Percentiles rank a stretch among this genome's conserved stretches.
Conservation (phyloP, 2,329 filamentous ascomycete species). For the Clonostachys solani region DNA sequence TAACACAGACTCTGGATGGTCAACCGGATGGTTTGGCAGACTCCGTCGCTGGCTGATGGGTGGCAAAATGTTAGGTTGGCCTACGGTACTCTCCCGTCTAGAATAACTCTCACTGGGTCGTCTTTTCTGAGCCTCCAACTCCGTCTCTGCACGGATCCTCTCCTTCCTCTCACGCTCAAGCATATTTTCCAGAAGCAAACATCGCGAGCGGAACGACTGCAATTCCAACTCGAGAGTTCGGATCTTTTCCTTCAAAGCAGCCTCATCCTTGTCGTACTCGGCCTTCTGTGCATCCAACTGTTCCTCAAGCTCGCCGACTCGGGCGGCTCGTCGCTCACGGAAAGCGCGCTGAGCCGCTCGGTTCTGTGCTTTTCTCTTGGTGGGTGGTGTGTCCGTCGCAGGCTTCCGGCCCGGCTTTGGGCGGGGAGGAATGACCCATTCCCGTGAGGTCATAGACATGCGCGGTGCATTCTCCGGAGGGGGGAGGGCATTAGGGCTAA, state of each 20-base stretch:
- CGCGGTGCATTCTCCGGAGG: slow-evolving; percentile 31
- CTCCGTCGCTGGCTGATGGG: not conserved
- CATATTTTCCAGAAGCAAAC: slow-evolving; percentile 58
- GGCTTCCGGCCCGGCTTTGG: slow-evolving; percentile 92
- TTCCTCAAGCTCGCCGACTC: slow-evolving; percentile 72
- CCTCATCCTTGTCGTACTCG: slow-evolving; percentile 50
- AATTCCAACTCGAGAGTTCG: slow-evolving; percentile 59
- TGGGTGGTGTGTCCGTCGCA: slow-evolving; percentile 85
- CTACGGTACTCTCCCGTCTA: slow-evolving; percentile 5
- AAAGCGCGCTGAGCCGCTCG: slow-evolving; percentile 88
- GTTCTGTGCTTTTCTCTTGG: slow-evolving; percentile 93
- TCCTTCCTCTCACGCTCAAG: slow-evolving; percentile 54
- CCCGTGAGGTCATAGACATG: slow-evolving; percentile 68
- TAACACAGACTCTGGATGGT: slow-evolving; percentile 29
- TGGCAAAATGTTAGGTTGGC: not conserved
- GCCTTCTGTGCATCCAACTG: slow-evolving; percentile 59
- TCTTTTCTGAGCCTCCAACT: slow-evolving; percentile 28
- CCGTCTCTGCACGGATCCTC: slow-evolving; percentile 35
- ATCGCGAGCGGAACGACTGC: slow-evolving; percentile 59
- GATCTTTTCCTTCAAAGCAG: slow-evolving; percentile 53
- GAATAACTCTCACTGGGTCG: slow-evolving; percentile 19
- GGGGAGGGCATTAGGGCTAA: slow-evolving; percentile 30
- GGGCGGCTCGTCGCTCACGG: slow-evolving; percentile 78
- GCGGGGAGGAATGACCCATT: slow-evolving; percentile 81
- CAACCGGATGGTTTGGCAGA: slow-evolving; percentile 23